These are phyloP conservation scores for Corchorus capsularis DNA, from an alignment of 345 rosid species.

Conservation along the genomic window DNA sequence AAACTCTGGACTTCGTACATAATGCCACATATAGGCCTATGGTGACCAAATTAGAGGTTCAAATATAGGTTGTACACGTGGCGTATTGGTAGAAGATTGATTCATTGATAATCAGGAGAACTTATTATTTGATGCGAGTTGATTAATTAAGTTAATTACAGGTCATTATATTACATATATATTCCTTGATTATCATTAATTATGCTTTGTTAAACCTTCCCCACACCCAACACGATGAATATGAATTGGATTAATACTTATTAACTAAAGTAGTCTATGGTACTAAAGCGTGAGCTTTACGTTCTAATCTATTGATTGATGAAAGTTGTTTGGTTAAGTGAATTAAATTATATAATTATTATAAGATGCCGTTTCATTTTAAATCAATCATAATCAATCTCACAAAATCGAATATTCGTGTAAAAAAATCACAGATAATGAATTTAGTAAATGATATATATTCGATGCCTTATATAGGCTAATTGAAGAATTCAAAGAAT, in stretches of 20 bases:
- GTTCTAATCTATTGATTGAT: background rate
- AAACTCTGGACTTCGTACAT: constrained; percentile 8
- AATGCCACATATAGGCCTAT: background rate
- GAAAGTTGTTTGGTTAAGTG: background rate
- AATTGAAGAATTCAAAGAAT: background rate
- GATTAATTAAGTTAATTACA: background rate
- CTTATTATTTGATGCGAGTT: constrained; percentile 1
- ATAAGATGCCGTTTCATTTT: constrained; percentile 13
- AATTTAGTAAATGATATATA: background rate
- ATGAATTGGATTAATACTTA: background rate
- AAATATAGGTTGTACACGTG: constrained; percentile 3
- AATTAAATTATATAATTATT: background rate
- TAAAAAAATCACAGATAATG: background rate
- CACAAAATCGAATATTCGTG: background rate
- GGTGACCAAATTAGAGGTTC: background rate
- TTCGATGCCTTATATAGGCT: background rate
- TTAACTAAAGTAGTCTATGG: background rate
- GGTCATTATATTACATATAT: background rate
- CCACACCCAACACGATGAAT: background rate
- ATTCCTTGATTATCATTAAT: constrained; percentile 14
- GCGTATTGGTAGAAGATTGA: background rate
- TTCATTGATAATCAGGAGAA: background rate
- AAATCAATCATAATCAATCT: constrained; percentile 10
- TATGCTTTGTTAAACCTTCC: constrained; percentile 20
- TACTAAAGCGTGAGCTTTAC: constrained; percentile 12